phyloP scores from a whole-genome alignment of 1,139 yeast species.

The Cylindricascospora bacillispora region DNA sequence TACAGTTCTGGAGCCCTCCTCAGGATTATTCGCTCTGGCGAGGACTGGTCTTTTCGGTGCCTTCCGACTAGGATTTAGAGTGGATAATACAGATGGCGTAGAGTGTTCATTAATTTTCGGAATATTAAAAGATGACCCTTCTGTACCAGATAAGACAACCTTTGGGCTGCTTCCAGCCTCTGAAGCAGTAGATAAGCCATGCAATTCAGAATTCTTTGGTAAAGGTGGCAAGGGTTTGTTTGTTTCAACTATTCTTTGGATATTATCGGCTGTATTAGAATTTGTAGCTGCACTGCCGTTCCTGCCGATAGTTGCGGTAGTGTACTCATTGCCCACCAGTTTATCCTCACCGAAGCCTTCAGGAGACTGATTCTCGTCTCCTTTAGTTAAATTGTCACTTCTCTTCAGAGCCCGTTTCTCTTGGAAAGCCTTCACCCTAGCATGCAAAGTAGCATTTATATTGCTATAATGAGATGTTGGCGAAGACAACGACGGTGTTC shows the following conservation, averaged over 20 bases:
- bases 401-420: slow-evolving; percentile 42
- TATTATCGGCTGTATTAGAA: slow-evolving; percentile 4
- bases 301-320: no score
- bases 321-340: background rate
- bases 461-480: slow-evolving; percentile 21
- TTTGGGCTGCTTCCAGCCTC: no score
- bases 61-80: slow-evolving; percentile 16
- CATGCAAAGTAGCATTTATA: slow-evolving; percentile 57
- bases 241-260: slow-evolving; percentile 20
- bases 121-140: no score
- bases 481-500: slow-evolving; percentile 7
- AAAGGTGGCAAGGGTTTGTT: slow-evolving; percentile 24
- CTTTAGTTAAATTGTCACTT: slow-evolving; percentile 9
- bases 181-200: no score
- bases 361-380: slow-evolving; percentile 2
- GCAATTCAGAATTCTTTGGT: no score
- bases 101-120: no score
- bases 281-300: background rate
- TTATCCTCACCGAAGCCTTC: slow-evolving; percentile 5
- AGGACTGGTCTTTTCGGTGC: no score
- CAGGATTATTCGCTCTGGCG: no score
- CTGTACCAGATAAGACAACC: no score
- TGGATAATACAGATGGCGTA: slow-evolving; percentile 1
- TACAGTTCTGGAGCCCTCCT: no score
- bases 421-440: slow-evolving; percentile 62